Conservation (phyloP, 495 filamentous ascomycete genomes). For the Podospora australis region DNA sequence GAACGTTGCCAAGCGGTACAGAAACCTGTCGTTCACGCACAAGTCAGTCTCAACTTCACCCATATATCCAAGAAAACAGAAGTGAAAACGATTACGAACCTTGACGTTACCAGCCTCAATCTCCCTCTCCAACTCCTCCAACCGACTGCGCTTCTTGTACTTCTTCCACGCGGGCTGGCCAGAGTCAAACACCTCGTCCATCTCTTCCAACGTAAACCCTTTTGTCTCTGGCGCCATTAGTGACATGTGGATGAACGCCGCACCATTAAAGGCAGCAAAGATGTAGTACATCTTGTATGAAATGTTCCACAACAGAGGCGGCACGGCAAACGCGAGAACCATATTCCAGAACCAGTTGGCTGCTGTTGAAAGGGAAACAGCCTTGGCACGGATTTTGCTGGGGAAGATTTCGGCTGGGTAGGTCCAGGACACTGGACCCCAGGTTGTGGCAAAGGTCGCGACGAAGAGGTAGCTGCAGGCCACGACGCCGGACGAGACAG, state of each 20-base stretch:
- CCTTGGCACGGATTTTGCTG: slow-evolving; percentile 61
- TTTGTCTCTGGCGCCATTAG: slow-evolving; percentile 74
- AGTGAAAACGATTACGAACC: slow-evolving; percentile 17
- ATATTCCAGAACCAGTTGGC: slow-evolving; percentile 70
- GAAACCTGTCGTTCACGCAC: no score
- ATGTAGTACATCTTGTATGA: slow-evolving; percentile 57
- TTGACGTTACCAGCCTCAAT: slow-evolving; percentile 47
- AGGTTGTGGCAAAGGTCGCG: slow-evolving; percentile 68
- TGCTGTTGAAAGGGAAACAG: slow-evolving; percentile 58
- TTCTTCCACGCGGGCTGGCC: slow-evolving; percentile 44
- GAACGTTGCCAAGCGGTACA: no score
- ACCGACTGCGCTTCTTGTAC: slow-evolving; percentile 32
- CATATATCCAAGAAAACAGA: no score
- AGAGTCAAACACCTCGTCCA: slow-evolving; percentile 54
- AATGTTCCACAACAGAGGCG: slow-evolving; percentile 50
- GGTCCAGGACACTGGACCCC: slow-evolving; percentile 74
- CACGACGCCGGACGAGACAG: slow-evolving; percentile 50
- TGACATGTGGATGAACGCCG: slow-evolving; percentile 63
- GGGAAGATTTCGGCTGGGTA: slow-evolving; percentile 79
- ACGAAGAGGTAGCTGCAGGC: slow-evolving; percentile 70
- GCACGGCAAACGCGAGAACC: slow-evolving; percentile 58
- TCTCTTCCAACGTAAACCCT: slow-evolving; percentile 67
- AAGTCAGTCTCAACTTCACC: no score
- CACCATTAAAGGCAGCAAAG: slow-evolving; percentile 64
- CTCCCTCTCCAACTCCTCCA: slow-evolving; percentile 45